phyloP scores from a whole-genome alignment of 2,329 filamentous ascomycete species.

The Cladophialophora chaetospira region DNA sequence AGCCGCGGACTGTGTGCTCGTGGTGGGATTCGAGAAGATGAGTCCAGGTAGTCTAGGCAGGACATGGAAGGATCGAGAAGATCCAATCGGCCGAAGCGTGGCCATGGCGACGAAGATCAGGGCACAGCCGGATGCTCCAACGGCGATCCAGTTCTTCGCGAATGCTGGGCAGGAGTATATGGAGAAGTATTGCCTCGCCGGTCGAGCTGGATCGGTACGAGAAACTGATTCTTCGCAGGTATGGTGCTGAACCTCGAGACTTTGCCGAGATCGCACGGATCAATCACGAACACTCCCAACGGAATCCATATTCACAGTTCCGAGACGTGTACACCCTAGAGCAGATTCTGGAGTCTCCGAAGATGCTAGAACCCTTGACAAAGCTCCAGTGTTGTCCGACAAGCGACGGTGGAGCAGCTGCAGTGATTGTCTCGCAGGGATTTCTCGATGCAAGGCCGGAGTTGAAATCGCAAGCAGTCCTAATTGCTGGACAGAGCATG shows the following conservation, averaged over 20 bases:
- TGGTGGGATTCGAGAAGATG: constrained; percentile 99
- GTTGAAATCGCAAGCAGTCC: constrained; percentile 77
- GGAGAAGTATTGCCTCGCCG: not conserved
- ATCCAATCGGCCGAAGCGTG: constrained; percentile 73
- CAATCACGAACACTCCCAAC: constrained; percentile 86
- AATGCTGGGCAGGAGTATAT: not conserved
- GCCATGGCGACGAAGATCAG: too few species aligned
- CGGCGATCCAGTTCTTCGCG: constrained; percentile 40
- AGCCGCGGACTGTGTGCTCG: constrained; percentile 81
- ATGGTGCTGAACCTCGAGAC: constrained; percentile 78
- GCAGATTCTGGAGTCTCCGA: constrained; percentile 72
- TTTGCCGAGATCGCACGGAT: constrained; percentile 92
- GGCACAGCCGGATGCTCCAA: too few species aligned
- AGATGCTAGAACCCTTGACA: constrained; percentile 83
- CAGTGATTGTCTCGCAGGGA: constrained; percentile 81
- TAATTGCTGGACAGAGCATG: constrained; percentile 83
- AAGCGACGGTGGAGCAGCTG: constrained; percentile 86
- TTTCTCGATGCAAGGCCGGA: constrained; percentile 86
- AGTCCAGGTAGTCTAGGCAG: constrained; percentile 78
- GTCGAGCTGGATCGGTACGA: constrained; percentile 40
- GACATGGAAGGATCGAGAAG: constrained; percentile 80
- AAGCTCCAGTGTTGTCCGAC: constrained; percentile 99
- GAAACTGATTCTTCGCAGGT: constrained; percentile 59
- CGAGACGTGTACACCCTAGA: constrained; percentile 85
- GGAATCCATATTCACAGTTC: constrained; percentile 97